phyloP scores from a whole-genome alignment of 306 rosid species.

The Dalbergia oliveri region DNA sequence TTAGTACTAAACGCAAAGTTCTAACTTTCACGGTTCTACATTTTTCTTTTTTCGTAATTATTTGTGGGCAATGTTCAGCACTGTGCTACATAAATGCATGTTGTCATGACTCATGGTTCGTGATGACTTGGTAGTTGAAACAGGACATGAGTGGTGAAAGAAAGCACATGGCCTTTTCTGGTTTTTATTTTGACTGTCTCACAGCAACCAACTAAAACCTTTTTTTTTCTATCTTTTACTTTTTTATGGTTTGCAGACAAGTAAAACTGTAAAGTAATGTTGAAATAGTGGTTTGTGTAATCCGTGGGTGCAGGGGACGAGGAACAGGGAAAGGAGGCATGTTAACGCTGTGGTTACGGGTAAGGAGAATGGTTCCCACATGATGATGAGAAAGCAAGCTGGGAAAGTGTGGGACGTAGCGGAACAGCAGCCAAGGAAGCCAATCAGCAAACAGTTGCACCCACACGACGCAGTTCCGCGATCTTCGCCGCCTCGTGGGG shows the following conservation, averaged over 20 bases:
- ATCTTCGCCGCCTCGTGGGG: slow-evolving; percentile 38
- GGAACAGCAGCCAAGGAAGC: slow-evolving; percentile 54
- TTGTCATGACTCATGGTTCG: neutral
- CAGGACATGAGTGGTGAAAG: slow-evolving; percentile 14
- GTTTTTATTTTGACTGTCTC: neutral
- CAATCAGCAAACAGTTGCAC: neutral
- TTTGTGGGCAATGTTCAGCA: neutral
- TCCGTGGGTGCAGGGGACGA: slow-evolving; percentile 40
- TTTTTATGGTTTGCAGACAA: neutral
- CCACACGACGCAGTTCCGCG: slow-evolving; percentile 49
- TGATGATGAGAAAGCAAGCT: slow-evolving; percentile 43
- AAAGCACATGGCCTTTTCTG: slow-evolving; percentile 1
- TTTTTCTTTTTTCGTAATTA: too few species aligned
- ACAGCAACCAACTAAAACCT: neutral
- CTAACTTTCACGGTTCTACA: too few species aligned
- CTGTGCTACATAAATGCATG: neutral
- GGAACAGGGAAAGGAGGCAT: slow-evolving; percentile 60
- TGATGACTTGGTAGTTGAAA: slow-evolving; percentile 36
- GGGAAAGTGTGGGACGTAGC: slow-evolving; percentile 71
- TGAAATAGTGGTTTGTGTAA: neutral
- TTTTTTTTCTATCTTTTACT: too few species aligned
- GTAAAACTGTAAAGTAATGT: neutral
- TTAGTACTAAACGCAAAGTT: too few species aligned
- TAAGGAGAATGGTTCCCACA: slow-evolving; percentile 23
- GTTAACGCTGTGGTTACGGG: slow-evolving; percentile 46